Conservation (phyloP, 2,329 filamentous ascomycete genomes). For the Aspergillus cejpii region DNA sequence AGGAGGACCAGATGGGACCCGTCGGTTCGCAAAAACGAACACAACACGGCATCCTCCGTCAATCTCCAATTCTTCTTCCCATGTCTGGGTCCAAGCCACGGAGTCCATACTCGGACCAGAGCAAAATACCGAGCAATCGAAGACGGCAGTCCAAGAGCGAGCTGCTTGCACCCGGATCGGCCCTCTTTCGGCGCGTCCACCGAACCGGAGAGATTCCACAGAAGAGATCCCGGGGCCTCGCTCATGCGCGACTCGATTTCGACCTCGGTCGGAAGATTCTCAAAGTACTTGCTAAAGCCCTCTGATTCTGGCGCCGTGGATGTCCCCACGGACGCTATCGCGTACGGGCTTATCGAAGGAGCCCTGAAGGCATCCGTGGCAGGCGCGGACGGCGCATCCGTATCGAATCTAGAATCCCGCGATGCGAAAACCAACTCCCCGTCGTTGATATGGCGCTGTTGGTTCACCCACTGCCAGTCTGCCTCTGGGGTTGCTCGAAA, state of each 20-base stretch:
- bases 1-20: conserved; percentile 72
- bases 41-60: conserved; percentile 70
- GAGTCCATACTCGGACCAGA: conserved; percentile 68
- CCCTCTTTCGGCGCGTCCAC: conserved; percentile 50
- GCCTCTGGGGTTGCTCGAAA: conserved; percentile 34
- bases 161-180: conserved; percentile 51
- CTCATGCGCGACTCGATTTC: conserved; percentile 32
- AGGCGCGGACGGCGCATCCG: neutral
- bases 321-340: neutral
- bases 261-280: conserved; percentile 30
- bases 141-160: conserved; percentile 59
- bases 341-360: neutral
- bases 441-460: conserved; percentile 34
- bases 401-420: conserved; percentile 12
- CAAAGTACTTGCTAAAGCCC: conserved; percentile 30
- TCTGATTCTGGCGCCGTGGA: conserved; percentile 9
- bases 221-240: conserved; percentile 36
- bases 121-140: conserved; percentile 70
- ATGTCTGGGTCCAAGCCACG: conserved; percentile 86
- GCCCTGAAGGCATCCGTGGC: neutral
- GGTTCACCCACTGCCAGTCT: conserved; percentile 43
- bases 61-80: conserved; percentile 60
- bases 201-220: conserved; percentile 50
- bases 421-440: conserved; percentile 40
- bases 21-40: conserved; percentile 65